These are phyloP conservation scores for Bjerkandera adusta DNA, from an alignment of 1,284 basidiomycete genomes.

Conservation along the genomic window DNA sequence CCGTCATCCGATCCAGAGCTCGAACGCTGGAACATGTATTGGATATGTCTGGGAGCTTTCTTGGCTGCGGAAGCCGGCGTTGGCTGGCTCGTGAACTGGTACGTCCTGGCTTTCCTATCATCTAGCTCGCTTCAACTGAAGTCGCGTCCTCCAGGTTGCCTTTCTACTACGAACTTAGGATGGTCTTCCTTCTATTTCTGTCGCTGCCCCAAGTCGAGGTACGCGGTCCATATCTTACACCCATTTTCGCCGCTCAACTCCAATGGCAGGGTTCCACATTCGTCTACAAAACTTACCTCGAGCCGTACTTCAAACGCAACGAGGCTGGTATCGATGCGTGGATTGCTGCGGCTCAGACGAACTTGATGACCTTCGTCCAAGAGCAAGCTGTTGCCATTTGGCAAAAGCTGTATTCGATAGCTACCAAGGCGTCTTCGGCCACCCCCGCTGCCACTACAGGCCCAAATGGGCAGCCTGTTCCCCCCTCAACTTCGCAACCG, in stretches of 20 bases:
- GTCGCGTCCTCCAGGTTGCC: constrained; percentile 56
- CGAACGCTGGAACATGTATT: constrained; percentile 58
- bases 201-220: constrained; percentile 76
- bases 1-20: constrained; percentile 58
- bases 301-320: constrained; percentile 65
- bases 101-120: constrained; percentile 5
- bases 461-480: constrained; percentile 1
- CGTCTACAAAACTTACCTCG: constrained; percentile 63
- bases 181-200: constrained; percentile 69
- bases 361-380: constrained; percentile 50
- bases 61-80: constrained; percentile 67
- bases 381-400: constrained; percentile 44
- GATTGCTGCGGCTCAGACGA: constrained; percentile 52
- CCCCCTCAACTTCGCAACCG: background rate
- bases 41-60: constrained; percentile 62
- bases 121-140: background rate
- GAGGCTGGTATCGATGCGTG: constrained; percentile 68
- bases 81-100: constrained; percentile 75
- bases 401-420: constrained; percentile 41
- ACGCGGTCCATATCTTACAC: constrained; percentile 22
- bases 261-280: constrained; percentile 64
- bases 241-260: background rate
- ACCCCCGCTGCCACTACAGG: background rate
- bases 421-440: constrained; percentile 39
- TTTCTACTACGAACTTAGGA: constrained; percentile 77